Base-by-base conservation (phyloP, 2,329 filamentous ascomycete genomes). In the Fusarium nygamai region DNA sequence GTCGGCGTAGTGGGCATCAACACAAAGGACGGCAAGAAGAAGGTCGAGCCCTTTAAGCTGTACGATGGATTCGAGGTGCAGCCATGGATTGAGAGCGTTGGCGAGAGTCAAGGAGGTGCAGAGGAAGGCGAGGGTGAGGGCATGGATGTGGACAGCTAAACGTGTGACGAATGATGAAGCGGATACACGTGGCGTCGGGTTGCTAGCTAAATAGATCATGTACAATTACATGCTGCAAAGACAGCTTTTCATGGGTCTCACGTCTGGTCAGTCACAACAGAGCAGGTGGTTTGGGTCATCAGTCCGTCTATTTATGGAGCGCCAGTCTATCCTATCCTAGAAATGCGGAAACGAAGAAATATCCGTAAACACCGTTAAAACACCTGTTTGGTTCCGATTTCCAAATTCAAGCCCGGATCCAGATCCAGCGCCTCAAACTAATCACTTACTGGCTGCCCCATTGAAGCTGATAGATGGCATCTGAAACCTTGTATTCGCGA, bases 1-100 rank as follows among this genome's bases (percentile, higher is more conserved):
- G 90, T 99, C 61, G 95, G 94, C 43, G 88, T 98, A 70, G 93
- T 95, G 29, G 95, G 95, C 16, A 85, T 89, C 56, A 85, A 83
- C 72, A 84, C 85, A 69, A 72, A 72, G 43, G 84, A 85, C 12
- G 85, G 86, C 61, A 87, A 86, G 81, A 89, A 88, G 83, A 85
- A 81, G 62, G 84, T 93, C 38, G 94, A 98, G 88, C 90, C 90
- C 73, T 98, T 98, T 86, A 94, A 93, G 87, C 88, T 98, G 75
- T 96, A 93, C 80, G 96, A 99, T 82, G 95, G 95, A 20, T 91
- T 94, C 81, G 94, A 96, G 74, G 92, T 98, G 71, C 91, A 92
- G 82, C 91, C 91, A 74, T 95, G 95, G 91, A 89, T 98, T 82
- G 95, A 98, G 84, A 91, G 92, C 78, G 87, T 92, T 27, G 89